A percentile compares a stretch with the other conserved stretches of the same genome.
Conservation (phyloP, 1,284 basidiomycete genomes). For the Ustilago cynodontis region DNA sequence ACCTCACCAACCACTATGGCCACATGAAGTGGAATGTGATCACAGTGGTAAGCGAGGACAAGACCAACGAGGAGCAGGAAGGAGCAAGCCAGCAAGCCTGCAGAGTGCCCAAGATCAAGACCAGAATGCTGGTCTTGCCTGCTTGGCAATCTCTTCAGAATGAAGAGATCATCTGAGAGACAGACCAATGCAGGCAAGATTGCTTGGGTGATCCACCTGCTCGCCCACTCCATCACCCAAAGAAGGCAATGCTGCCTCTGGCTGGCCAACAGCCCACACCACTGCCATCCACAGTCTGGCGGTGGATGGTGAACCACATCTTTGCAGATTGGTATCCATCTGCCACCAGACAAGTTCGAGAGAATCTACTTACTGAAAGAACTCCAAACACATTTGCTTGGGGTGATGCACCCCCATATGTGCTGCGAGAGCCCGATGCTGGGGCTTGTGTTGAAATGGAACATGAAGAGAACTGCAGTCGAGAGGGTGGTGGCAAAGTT, state of each 20-base stretch:
- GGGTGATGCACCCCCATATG: constrained; percentile 1
- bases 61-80: background rate
- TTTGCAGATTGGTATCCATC: background rate
- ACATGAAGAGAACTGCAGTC: background rate
- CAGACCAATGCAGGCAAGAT: background rate
- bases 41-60: background rate
- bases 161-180: constrained; percentile 3
- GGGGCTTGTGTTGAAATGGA: background rate
- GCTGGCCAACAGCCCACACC: background rate
- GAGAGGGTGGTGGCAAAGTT: background rate
- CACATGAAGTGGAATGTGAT: constrained; percentile 1
- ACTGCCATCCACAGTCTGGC: background rate
- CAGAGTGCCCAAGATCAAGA: too few relatives aligned
- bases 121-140: background rate
- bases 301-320: constrained; percentile 4
- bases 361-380: background rate
- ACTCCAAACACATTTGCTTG: background rate
- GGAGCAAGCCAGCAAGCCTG: background rate
- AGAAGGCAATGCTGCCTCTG: background rate
- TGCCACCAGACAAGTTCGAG: background rate
- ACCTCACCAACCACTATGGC: background rate
- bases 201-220: background rate
- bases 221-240: background rate
- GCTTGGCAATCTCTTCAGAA: background rate
- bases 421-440: background rate